Conservation (phyloP, 1,284 basidiomycete genomes). For the Microbotryum violaceum region DNA sequence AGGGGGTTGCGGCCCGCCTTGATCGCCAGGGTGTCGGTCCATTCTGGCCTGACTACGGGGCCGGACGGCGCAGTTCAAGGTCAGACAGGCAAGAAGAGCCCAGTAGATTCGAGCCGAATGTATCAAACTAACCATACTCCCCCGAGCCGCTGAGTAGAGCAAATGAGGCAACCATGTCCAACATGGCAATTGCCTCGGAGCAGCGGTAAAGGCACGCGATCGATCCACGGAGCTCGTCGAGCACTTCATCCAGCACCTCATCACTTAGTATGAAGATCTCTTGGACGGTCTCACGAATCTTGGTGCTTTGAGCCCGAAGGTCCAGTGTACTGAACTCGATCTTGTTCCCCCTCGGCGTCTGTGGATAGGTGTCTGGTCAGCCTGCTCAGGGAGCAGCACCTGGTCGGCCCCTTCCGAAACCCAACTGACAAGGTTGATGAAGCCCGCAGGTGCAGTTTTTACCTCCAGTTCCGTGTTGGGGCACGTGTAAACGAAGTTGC, state of each 20-base stretch:
- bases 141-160: neutral
- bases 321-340: conserved; percentile 35
- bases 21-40: conserved; percentile 36
- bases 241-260: conserved; percentile 34
- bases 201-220: conserved; percentile 35
- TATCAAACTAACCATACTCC: neutral
- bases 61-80: neutral
- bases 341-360: conserved; percentile 34
- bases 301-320: conserved; percentile 35
- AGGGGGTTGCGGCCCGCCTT: conserved; percentile 46
- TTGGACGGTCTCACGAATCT: conserved; percentile 33
- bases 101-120: neutral
- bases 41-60: conserved; percentile 68
- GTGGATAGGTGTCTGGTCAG: neutral
- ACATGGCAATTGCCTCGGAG: conserved; percentile 54
- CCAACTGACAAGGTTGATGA: conserved; percentile 32
- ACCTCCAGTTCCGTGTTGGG: conserved; percentile 23
- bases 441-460: conserved; percentile 11
- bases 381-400: neutral
- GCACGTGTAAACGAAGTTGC: conserved; percentile 26
- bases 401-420: neutral
- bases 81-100: neutral
- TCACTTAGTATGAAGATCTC: conserved; percentile 35
- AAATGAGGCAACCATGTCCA: conserved; percentile 71
- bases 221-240: conserved; percentile 28